A percentile compares a stretch with the other conserved stretches of the same genome.
phyloP scores from a whole-genome alignment of 768 basidiomycete species.

The Grammothele lineata region DNA sequence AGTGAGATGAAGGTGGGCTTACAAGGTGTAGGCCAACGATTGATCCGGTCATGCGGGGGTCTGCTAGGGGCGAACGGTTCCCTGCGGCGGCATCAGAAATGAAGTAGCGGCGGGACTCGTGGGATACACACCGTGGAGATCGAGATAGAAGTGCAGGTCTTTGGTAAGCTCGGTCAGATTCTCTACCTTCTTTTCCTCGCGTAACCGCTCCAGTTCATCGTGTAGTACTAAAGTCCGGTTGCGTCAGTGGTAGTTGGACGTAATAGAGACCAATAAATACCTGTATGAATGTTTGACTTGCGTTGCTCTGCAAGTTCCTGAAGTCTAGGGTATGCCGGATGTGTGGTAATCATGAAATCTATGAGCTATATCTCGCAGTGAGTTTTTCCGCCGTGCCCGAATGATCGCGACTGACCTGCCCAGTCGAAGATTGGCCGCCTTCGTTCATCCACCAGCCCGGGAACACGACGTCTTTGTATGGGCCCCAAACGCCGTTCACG shows the following conservation, averaged over 20 bases:
- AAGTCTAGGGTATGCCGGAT: conserved; percentile 76
- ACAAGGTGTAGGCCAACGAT: conserved; percentile 84
- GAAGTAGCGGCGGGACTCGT: neutral
- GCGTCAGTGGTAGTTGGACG: conserved; percentile 9
- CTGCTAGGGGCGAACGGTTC: conserved; percentile 94
- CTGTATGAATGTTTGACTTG: conserved; percentile 52
- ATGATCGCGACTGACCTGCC: conserved; percentile 53
- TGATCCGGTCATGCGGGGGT: conserved; percentile 91
- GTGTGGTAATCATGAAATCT: conserved; percentile 91
- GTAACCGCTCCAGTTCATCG: conserved; percentile 65
- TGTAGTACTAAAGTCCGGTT: conserved; percentile 51
- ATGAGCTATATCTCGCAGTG: too few relatives aligned
- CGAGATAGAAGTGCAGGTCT: conserved; percentile 92
- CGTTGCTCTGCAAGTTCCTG: conserved; percentile 57
- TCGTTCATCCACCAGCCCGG: conserved; percentile 99
- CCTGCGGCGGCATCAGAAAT: conserved; percentile 42
- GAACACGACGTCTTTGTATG: conserved; percentile 88
- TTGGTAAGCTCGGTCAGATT: conserved; percentile 82
- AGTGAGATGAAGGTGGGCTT: conserved; percentile 16
- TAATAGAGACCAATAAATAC: too few relatives aligned
- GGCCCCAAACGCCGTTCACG: conserved; percentile 91
- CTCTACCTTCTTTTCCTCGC: conserved; percentile 46
- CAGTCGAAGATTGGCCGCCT: conserved; percentile 97
- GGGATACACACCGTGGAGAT: conserved; percentile 69
- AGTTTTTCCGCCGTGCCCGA: neutral